These are phyloP conservation scores for Rosa rugosa DNA, from an alignment of 306 rosid genomes.

Conservation along the genomic window DNA sequence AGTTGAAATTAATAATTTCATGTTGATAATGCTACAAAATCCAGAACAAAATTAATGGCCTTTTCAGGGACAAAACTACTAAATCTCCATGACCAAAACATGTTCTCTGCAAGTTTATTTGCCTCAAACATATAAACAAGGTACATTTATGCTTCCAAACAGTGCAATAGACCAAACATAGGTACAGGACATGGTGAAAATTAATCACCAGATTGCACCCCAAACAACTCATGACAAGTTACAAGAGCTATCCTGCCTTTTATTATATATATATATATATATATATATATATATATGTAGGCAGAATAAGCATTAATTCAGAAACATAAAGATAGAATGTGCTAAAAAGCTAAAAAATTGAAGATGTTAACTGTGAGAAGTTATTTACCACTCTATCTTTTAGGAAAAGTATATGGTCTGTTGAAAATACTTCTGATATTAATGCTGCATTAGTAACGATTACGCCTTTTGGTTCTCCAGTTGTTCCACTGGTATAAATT, in stretches of 20 bases:
- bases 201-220: not conserved
- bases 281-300: no score
- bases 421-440: no score
- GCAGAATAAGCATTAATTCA: not conserved
- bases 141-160: no score
- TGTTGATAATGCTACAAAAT: not conserved
- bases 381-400: conserved; percentile 70
- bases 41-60: not conserved
- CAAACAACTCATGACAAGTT: not conserved
- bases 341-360: not conserved
- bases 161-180: not conserved
- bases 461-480: conserved; percentile 44
- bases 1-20: not conserved
- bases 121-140: not conserved
- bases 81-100: not conserved
- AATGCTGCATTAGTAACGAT: no score
- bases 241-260: no score
- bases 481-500: conserved; percentile 92
- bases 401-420: conserved; percentile 52
- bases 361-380: not conserved
- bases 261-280: no score
- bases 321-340: not conserved
- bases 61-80: not conserved
- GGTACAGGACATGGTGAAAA: not conserved
- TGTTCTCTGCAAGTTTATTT: not conserved